A percentile compares a stretch with the other conserved stretches of the same genome.
These are phyloP conservation scores for Cystobasidium sp. DNA, from an alignment of 1,284 basidiomycete genomes.

Conservation along the genomic window DNA sequence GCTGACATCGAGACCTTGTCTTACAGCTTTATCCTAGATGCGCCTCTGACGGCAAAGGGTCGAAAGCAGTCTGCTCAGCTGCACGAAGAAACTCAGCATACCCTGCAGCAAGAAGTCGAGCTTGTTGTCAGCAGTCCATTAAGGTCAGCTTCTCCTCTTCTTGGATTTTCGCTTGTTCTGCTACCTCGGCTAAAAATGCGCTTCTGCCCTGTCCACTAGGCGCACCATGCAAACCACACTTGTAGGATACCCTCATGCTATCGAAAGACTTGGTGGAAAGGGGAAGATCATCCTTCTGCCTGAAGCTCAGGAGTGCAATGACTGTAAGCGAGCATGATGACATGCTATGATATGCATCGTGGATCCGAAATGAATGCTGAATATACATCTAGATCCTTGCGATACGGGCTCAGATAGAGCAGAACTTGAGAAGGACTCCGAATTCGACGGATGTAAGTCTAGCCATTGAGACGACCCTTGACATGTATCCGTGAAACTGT, in stretches of 20 bases:
- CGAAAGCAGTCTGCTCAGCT: slow-evolving; percentile 54
- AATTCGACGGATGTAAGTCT: slow-evolving; percentile 50
- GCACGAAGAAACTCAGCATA: slow-evolving; percentile 52
- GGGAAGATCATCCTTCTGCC: slow-evolving; percentile 55
- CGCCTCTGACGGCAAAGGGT: slow-evolving; percentile 56
- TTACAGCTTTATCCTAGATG: slow-evolving; percentile 54
- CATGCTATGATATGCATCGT: too few relatives aligned
- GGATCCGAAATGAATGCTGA: too few relatives aligned
- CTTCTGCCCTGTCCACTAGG: too few relatives aligned
- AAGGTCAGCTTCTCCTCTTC: slow-evolving; percentile 27
- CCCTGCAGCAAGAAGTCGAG: slow-evolving; percentile 55
- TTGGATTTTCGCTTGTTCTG: not conserved
- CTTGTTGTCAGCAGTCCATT: slow-evolving; percentile 56
- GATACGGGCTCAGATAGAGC: slow-evolving; percentile 55
- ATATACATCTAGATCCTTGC: slow-evolving; percentile 52
- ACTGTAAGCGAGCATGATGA: slow-evolving; percentile 20
- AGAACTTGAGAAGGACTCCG: slow-evolving; percentile 52
- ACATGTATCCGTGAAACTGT: not conserved
- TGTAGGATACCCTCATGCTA: slow-evolving; percentile 55
- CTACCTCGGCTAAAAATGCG: not conserved
- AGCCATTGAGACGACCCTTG: not conserved
- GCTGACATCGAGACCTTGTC: not conserved
- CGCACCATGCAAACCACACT: slow-evolving; percentile 58
- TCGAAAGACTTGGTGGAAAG: slow-evolving; percentile 52
- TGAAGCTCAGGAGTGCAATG: slow-evolving; percentile 55